Percentiles rank a stretch among this genome's conserved stretches.
These are phyloP conservation scores for Sphaerobolus stellatus DNA, from an alignment of 1,284 basidiomycete genomes.

Conservation along the genomic window DNA sequence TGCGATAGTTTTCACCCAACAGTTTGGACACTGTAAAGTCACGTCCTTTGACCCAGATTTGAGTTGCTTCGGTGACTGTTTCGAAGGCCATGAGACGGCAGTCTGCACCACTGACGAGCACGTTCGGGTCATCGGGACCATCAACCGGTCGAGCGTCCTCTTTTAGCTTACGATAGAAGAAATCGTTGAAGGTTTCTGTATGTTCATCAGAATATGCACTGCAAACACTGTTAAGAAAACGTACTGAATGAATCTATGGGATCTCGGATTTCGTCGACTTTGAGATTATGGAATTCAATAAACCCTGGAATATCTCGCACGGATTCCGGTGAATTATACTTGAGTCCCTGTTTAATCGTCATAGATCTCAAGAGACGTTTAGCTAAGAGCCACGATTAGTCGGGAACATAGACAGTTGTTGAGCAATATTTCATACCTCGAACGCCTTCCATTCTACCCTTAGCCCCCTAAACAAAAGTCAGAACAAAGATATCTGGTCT, in stretches of 20 bases:
- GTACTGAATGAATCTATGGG: slow-evolving; percentile 82
- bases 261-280: slow-evolving; percentile 79
- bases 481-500: slow-evolving; percentile 2
- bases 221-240: slow-evolving; percentile 31
- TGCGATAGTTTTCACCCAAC: slow-evolving; percentile 76
- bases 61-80: slow-evolving; percentile 80
- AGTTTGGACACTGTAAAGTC: slow-evolving; percentile 83
- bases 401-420: not conserved
- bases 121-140: slow-evolving; percentile 66
- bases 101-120: slow-evolving; percentile 88
- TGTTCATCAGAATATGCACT: slow-evolving; percentile 11
- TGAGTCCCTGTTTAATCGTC: slow-evolving; percentile 92
- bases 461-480: slow-evolving; percentile 59
- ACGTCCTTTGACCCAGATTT: slow-evolving; percentile 95
- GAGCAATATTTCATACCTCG: slow-evolving; percentile 50
- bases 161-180: slow-evolving; percentile 92
- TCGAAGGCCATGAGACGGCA: slow-evolving; percentile 94
- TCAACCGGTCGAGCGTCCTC: slow-evolving; percentile 78
- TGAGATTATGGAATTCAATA: slow-evolving; percentile 87
- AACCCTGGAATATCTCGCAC: slow-evolving; percentile 84
- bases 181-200: slow-evolving; percentile 84
- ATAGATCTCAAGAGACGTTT: slow-evolving; percentile 82
- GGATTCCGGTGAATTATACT: slow-evolving; percentile 87
- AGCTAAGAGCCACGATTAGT: slow-evolving; percentile 40
- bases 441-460: slow-evolving; percentile 86